Evolutionary conservation across 768 basidiomycete species (phyloP), one percentile per base, ranked within the genome.

Genomic region (Auricularia sp.): DNA sequence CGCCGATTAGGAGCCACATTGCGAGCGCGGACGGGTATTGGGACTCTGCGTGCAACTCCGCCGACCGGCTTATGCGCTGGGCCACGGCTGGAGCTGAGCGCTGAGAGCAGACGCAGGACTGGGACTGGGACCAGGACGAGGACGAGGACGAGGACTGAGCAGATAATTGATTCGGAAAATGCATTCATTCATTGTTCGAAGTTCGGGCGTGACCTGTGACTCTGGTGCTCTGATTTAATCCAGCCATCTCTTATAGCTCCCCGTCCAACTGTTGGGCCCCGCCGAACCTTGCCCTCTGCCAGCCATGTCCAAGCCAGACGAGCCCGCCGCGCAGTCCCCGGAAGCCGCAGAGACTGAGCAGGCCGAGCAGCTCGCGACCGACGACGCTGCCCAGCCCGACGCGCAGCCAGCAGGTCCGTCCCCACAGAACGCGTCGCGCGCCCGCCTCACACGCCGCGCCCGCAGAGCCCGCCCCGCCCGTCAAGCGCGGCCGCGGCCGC

Each of bases 401-500:
- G 6, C 47, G 7, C 10, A 8, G 47, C 47, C 14, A 8, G 39
- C 39, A 21, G 47, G 47, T 51, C 11, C 16, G 47, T 21, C 47
- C 18, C 21, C 18, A 51, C 47, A 21, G 56, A 37, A 70, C 68
- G 67, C 67, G 64, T 65, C 65, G 71, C 77, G 79, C 77, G 72
- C 21, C 68, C 42, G 10, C 6, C 47, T 51, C 47, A 51, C 47
- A 51, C 39, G 39, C 58, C 45, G 29, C 35, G 47, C 42, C 14
- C 18, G 44, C n/a, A 62, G 47, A 59, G 58, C 47, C 54, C 45
- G 35, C 37, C 29, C 29, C 29, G 56, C 80, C 83, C 51, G 70
- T 73, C 67, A 94, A 92, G 79, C 86, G 93, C 71, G 86, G 90
- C 71, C 83, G 94, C 59, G 94, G 94, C 63, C 85, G 94, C 69